These are phyloP conservation scores for Gyromitra esculenta DNA, from an alignment of 2,329 filamentous ascomycete species.

Conservation along the genomic window DNA sequence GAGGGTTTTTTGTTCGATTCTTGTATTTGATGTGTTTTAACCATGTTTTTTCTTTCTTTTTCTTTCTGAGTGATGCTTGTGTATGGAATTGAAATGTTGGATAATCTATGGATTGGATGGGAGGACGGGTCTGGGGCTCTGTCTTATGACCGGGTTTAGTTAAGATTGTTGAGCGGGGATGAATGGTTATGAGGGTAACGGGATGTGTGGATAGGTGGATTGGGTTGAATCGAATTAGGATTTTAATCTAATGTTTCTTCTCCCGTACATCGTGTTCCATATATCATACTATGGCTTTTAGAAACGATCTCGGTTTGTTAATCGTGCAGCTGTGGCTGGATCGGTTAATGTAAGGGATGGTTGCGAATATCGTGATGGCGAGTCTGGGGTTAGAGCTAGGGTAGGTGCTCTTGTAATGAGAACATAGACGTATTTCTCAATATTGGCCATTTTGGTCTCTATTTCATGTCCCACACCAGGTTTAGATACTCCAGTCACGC, in stretches of 20 bases:
- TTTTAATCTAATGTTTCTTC: neutral
- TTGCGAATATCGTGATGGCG: too few species aligned
- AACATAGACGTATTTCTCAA: too few species aligned
- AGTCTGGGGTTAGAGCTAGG: too few species aligned
- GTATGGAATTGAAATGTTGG: conserved; percentile 13
- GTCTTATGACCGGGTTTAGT: conserved; percentile 8
- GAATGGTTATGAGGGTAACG: neutral
- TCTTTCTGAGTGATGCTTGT: conserved; percentile 3
- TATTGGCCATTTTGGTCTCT: too few species aligned
- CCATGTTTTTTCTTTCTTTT: neutral
- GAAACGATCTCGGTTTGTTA: too few species aligned
- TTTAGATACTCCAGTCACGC: too few species aligned
- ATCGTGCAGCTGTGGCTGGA: too few species aligned
- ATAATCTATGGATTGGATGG: conserved; percentile 14
- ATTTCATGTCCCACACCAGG: too few species aligned
- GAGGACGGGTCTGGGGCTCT: neutral
- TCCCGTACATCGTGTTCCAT: neutral
- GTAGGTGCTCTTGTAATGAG: too few species aligned
- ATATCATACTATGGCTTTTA: too few species aligned
- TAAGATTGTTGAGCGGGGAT: neutral
- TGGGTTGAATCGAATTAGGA: conserved; percentile 3
- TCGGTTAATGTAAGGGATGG: too few species aligned
- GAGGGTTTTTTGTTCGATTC: conserved; percentile 9
- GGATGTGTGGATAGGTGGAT: conserved; percentile 1
- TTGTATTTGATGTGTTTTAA: conserved; percentile 21